These are phyloP conservation scores for Prunella vulgaris DNA, from an alignment of 257 asterid genomes.

Conservation along the genomic window DNA sequence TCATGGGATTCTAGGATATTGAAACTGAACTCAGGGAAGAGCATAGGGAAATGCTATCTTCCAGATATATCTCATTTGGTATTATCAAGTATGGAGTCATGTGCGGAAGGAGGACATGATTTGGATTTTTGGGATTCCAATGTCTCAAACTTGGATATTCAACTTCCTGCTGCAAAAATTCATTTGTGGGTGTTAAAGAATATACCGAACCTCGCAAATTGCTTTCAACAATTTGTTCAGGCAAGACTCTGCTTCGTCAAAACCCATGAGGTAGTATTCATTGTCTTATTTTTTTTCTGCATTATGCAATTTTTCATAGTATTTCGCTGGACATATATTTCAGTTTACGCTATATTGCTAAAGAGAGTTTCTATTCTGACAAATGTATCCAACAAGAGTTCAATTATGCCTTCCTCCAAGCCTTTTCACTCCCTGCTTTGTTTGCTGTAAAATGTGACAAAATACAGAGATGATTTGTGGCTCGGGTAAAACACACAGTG, in stretches of 20 bases:
- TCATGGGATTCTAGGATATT: constrained; percentile 58
- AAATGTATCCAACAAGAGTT: not conserved
- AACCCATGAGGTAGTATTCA: constrained; percentile 38
- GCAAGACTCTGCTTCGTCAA: constrained; percentile 51
- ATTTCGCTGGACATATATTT: not conserved
- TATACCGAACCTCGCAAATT: constrained; percentile 69
- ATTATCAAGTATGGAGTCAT: constrained; percentile 53
- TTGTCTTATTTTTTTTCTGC: not conserved
- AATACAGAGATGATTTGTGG: not conserved
- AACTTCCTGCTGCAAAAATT: constrained; percentile 59
- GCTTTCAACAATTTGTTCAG: constrained; percentile 63
- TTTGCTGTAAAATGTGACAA: not conserved
- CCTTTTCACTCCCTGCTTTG: not conserved
- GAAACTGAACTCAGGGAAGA: constrained; percentile 23
- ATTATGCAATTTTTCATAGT: not conserved
- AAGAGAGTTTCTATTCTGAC: not conserved
- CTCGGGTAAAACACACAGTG: not conserved
- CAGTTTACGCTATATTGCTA: not conserved
- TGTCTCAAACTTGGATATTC: constrained; percentile 41
- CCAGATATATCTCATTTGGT: constrained; percentile 79
- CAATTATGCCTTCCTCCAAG: not conserved
- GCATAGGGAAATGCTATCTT: constrained; percentile 31
- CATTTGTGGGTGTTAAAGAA: constrained; percentile 73
- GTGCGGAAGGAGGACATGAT: constrained; percentile 40
- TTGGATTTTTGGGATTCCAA: constrained; percentile 50